A percentile compares a stretch with the other conserved stretches of the same genome.
These are phyloP conservation scores for Cyberlindnera petersonii DNA, from an alignment of 805 yeast genomes.

Conservation along the genomic window DNA sequence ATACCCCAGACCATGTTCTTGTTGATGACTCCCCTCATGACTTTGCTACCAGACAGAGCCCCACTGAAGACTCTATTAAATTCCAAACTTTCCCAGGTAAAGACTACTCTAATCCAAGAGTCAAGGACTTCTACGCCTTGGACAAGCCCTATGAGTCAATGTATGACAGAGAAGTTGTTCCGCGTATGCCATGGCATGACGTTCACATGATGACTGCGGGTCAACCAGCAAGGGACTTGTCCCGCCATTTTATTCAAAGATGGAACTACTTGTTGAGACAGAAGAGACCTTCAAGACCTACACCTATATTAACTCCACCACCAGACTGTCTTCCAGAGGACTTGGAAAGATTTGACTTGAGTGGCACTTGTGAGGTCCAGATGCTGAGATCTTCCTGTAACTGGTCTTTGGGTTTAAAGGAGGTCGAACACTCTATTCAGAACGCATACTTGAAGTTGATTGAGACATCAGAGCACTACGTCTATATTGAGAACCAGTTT, in stretches of 20 bases:
- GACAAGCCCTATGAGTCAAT: slow-evolving; percentile 87
- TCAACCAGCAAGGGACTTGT: slow-evolving; percentile 86
- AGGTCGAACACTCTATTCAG: slow-evolving; percentile 85
- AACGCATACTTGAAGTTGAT: slow-evolving; percentile 87
- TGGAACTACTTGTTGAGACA: slow-evolving; percentile 94
- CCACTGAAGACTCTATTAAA: slow-evolving; percentile 40
- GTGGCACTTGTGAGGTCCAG: slow-evolving; percentile 91
- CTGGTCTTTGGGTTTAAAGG: slow-evolving; percentile 90
- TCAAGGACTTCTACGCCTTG: slow-evolving; percentile 75
- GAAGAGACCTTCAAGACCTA: slow-evolving; percentile 89
- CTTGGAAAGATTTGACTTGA: slow-evolving; percentile 47
- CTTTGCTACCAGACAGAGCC: slow-evolving; percentile 29
- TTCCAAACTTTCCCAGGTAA: slow-evolving; percentile 85
- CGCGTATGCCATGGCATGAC: slow-evolving; percentile 99
- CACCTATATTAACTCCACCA: slow-evolving; percentile 91
- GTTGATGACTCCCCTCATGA: slow-evolving; percentile 60
- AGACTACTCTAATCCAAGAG: slow-evolving; percentile 94
- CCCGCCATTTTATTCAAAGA: slow-evolving; percentile 93
- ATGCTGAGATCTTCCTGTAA: slow-evolving; percentile 81
- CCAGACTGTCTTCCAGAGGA: slow-evolving; percentile 78
- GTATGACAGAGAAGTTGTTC: slow-evolving; percentile 76
- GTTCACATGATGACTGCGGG: slow-evolving; percentile 95
- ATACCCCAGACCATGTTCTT: slow-evolving; percentile 92
- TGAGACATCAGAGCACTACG: slow-evolving; percentile 87
- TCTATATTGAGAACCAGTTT: slow-evolving; percentile 94